Conservation (phyloP, 83 land plant species). For the Diphasiastrum complanatum region DNA sequence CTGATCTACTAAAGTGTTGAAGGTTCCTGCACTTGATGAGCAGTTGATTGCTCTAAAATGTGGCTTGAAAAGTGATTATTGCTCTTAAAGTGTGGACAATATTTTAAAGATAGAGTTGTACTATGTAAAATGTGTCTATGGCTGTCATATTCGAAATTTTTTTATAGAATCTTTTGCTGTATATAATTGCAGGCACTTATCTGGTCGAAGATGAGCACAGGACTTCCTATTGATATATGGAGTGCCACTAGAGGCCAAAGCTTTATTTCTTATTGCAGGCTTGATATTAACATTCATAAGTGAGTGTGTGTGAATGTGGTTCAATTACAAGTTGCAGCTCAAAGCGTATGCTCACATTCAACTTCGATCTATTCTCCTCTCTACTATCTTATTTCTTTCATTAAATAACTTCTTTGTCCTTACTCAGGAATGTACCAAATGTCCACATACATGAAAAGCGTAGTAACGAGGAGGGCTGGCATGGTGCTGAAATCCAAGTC, state of each 20-base stretch:
- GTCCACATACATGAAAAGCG: slow-evolving; percentile 86
- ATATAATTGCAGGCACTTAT: slow-evolving; percentile 86
- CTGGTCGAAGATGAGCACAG: slow-evolving; percentile 99
- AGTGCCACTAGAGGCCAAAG: slow-evolving; percentile 66
- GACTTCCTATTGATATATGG: slow-evolving; percentile 85
- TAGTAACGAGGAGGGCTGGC: slow-evolving; percentile 68
- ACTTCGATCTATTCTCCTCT: slow-evolving; percentile 1
- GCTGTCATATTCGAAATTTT: no score
- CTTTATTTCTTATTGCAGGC: slow-evolving; percentile 65
- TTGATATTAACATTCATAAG: slow-evolving; percentile 93
- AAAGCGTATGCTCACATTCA: background rate
- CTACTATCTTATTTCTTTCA: background rate
- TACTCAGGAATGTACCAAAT: slow-evolving; percentile 91
- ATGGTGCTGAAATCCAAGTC: slow-evolving; percentile 97
- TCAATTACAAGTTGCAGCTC: no score
- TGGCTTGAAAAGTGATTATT: no score
- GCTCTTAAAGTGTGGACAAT: no score
- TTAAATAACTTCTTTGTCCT: slow-evolving; percentile 4
- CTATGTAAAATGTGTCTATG: no score
- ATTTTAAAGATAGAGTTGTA: no score
- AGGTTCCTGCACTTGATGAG: no score
- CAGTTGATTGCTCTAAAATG: no score
- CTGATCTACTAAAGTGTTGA: no score
- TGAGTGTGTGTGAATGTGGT: slow-evolving; percentile 26
- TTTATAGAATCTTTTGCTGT: no score